These are phyloP conservation scores for Talaromyces sp. DNA, from an alignment of 2,329 filamentous ascomycete genomes.

Conservation along the genomic window DNA sequence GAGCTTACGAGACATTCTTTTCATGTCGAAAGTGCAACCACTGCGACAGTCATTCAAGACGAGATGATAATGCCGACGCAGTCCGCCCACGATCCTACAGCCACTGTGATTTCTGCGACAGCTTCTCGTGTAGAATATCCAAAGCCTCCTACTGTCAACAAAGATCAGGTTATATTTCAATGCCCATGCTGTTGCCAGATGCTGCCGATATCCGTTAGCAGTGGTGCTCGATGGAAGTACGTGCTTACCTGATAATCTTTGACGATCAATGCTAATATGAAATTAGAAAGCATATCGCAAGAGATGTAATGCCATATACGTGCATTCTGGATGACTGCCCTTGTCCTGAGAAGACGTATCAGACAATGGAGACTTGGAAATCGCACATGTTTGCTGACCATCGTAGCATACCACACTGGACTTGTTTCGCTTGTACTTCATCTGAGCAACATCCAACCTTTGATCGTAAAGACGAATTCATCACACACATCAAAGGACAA, in stretches of 20 bases:
- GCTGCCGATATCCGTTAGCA: background rate
- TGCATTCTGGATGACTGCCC: background rate
- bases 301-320: slow-evolving; percentile 7
- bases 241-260: background rate
- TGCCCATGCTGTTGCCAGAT: slow-evolving; percentile 20
- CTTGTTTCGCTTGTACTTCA: background rate
- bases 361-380: background rate
- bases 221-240: slow-evolving; percentile 17
- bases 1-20: background rate
- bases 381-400: background rate
- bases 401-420: background rate
- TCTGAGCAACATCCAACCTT: background rate
- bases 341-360: background rate
- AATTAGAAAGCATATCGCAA: slow-evolving; percentile 5
- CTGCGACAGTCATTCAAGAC: background rate
- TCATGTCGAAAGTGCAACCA: background rate
- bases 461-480: background rate
- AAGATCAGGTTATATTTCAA: slow-evolving; percentile 8
- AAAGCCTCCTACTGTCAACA: slow-evolving; percentile 1
- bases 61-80: background rate
- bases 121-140: slow-evolving; percentile 14
- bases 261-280: background rate
- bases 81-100: background rate
- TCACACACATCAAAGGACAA: background rate
- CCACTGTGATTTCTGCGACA: slow-evolving; percentile 8